Conservation (phyloP, 257 asterid genomes). For the Ilex aquifolium region DNA sequence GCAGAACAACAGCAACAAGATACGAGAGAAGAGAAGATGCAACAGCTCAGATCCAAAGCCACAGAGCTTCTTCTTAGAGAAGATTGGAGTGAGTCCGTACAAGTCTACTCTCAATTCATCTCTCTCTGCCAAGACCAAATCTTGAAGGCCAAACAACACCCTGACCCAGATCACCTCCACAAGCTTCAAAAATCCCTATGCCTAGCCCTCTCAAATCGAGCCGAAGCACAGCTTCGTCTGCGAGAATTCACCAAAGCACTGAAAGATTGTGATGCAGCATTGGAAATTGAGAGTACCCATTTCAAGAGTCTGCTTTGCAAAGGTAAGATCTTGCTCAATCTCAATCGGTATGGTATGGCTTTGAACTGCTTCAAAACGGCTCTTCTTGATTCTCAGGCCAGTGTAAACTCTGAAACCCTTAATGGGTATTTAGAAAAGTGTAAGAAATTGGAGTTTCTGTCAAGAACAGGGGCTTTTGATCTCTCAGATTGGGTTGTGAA, state of each 20-base stretch:
- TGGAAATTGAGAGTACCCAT: constrained; percentile 53
- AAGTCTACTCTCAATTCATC: constrained; percentile 52
- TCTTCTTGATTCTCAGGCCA: constrained; percentile 40
- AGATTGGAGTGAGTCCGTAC: constrained; percentile 51
- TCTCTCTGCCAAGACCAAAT: constrained; percentile 39
- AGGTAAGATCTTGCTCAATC: constrained; percentile 56
- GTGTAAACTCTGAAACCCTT: constrained; percentile 38
- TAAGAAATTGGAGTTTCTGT: constrained; percentile 53
- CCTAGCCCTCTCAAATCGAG: constrained; percentile 61
- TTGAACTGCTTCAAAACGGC: constrained; percentile 49
- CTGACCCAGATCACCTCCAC: constrained; percentile 22
- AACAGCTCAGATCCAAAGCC: constrained; percentile 71
- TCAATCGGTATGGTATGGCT: constrained; percentile 45
- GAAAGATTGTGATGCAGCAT: constrained; percentile 60
- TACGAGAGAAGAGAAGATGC: constrained; percentile 38
- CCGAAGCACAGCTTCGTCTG: constrained; percentile 57
- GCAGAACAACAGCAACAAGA: constrained; percentile 18
- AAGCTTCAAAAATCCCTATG: constrained; percentile 54
- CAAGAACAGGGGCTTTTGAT: constrained; percentile 64
- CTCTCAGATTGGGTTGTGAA: constrained; percentile 68
- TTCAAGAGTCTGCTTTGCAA: constrained; percentile 73
- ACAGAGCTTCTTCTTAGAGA: constrained; percentile 67
- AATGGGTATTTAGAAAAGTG: constrained; percentile 45
- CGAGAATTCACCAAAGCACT: constrained; percentile 41
- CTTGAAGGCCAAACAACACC: constrained; percentile 17